Evolutionary conservation across 768 basidiomycete species (phyloP), one percentile per base, ranked within the genome.

Genomic region (Termitomyces sp.): DNA sequence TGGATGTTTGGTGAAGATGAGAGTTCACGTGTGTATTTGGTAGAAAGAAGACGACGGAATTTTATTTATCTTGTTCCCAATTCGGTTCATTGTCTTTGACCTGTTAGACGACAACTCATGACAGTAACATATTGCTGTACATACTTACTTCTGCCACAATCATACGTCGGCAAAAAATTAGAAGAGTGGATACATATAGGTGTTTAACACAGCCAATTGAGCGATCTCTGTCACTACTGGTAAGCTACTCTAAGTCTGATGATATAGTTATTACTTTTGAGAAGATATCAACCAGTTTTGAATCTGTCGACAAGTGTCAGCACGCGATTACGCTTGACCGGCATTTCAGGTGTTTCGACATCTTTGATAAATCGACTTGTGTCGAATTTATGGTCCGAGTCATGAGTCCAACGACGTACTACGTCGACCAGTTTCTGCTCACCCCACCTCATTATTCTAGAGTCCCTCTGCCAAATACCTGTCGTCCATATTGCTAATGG

Each of bases 401-500:
- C 63, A 7, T 65, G 67, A 13, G 74, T 69, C 76, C 80, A 82
- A 36, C 73, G 75, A 59, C 77, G 72, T 0, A 83, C 76, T 16
- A 73, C 64, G 18, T 74, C 68, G 18, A 90, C 76, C 44, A 89
- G 62, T 35, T 71, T 67, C 58, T 70, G 77, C 70, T 91, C 89
- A 53, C 81, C 59, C 74, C 78, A 83, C 8, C 89, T 82, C 76
- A 91, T 79, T 9, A 70, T 26, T 75, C 80, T 85, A 16, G 78
- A 76, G 69, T 92, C 89, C 55, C 75, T 76, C 62, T 85, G 60
- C 89, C 89, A 91, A 4, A 91, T 79, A 1, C 82, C 83, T 0
- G 79, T 83, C 35, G 89, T 91, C 86, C 83, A 89, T 35, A 92
- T 74, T 0, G 86, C 78, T 51, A 92, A 68, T 5, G 89, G 87